These are phyloP conservation scores for Amorphotheca resinae DNA, from an alignment of 495 filamentous ascomycete genomes.

Conservation along the genomic window DNA sequence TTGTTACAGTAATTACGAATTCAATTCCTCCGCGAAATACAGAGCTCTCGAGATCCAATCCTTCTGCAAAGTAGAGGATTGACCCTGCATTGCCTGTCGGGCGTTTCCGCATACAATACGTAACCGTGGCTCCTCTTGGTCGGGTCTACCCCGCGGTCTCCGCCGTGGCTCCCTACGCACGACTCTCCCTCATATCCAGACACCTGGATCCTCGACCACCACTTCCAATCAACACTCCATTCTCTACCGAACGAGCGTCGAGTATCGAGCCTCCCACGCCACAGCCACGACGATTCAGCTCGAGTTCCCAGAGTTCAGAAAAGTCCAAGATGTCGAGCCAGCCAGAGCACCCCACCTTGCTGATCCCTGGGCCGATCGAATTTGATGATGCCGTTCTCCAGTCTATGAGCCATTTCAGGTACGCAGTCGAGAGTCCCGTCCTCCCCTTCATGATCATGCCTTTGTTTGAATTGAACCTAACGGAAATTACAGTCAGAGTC, in stretches of 20 bases:
- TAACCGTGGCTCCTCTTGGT: constrained; percentile 19
- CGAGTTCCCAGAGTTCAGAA: constrained; percentile 5
- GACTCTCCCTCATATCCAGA: constrained; percentile 68
- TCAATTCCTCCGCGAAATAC: too few species aligned
- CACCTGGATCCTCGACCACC: constrained; percentile 57
- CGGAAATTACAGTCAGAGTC: constrained; percentile 59
- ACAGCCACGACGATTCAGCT: constrained; percentile 17
- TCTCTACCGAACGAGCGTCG: constrained; percentile 34
- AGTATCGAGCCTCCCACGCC: constrained; percentile 18
- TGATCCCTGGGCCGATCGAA: constrained; percentile 96
- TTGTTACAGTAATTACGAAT: too few species aligned
- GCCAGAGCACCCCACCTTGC: constrained; percentile 57
- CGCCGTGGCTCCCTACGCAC: constrained; percentile 48
- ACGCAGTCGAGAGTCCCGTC: constrained; percentile 22
- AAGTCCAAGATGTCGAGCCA: constrained; percentile 60
- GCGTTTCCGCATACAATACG: constrained; percentile 10
- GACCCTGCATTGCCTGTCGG: constrained; percentile 9
- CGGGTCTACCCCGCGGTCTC: constrained; percentile 23
- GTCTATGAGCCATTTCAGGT: constrained; percentile 96
- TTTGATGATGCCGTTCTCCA: constrained; percentile 95
- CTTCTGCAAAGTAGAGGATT: not conserved
- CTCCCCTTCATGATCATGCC: not conserved
- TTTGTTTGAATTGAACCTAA: constrained; percentile 1
- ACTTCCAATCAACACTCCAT: constrained; percentile 54
- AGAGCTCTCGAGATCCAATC: too few species aligned